These are phyloP conservation scores for Isoetes taiwanensis DNA, from an alignment of 75 land plant species.

Conservation along the genomic window DNA sequence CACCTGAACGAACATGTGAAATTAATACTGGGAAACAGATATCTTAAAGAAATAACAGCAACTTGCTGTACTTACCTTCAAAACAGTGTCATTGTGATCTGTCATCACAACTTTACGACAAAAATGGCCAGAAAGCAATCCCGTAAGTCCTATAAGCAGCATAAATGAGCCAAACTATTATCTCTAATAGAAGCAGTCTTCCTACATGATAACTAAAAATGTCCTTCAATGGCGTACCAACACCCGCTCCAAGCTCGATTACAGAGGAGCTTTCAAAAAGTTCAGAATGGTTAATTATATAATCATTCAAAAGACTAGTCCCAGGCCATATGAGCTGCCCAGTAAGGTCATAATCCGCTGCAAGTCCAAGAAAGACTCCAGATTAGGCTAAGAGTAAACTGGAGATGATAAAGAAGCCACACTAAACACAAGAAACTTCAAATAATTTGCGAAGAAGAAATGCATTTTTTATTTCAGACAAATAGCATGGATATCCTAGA, in stretches of 20 bases:
- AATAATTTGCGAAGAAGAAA: background rate
- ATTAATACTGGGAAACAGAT: background rate
- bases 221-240: constrained; percentile 34
- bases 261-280: constrained; percentile 42
- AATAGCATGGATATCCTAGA: background rate
- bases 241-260: constrained; percentile 88
- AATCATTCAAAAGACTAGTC: constrained; percentile 62
- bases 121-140: constrained; percentile 69
- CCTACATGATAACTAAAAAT: background rate
- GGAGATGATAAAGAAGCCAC: background rate
- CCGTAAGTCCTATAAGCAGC: constrained; percentile 55
- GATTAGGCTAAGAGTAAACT: background rate
- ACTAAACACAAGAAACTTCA: background rate
- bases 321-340: constrained; percentile 98
- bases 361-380: constrained; percentile 1
- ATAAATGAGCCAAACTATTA: background rate
- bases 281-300: constrained; percentile 37
- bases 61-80: too few relatives aligned
- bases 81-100: constrained; percentile 82
- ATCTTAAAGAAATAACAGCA: too few relatives aligned
- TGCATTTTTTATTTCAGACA: background rate
- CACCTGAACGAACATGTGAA: constrained; percentile 34
- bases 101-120: constrained; percentile 65
- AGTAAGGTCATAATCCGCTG: constrained; percentile 96
- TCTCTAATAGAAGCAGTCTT: background rate